Base-by-base conservation (phyloP, 2,329 filamentous ascomycete genomes). In the Pyrenophora graminea region DNA sequence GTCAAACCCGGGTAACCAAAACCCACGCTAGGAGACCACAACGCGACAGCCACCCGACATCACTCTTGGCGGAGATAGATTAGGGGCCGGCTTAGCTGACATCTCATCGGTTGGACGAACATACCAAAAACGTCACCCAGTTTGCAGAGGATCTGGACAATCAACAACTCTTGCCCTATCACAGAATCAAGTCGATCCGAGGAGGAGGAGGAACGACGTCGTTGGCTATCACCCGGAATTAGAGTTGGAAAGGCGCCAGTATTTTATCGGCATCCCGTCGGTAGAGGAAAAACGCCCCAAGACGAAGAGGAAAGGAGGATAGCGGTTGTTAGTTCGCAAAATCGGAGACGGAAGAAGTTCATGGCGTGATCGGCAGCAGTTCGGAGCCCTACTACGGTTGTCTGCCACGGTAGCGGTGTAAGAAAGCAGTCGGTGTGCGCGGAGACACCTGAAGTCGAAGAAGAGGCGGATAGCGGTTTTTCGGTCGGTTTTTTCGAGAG, bases 91-190 rank as follows among this genome's bases (percentile, higher is more conserved):
- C 34, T 23, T 23, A 25, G 43, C 34, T 36, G 43, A 31, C 19
- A 45, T 15, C 25, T 32, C 38, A 18, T 21, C 34, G 43, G 34
- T 39, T 45, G 25, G 43, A 45, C 38, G 17, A 15, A 30, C 15
- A 10, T 15, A 19, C 43, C 40, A 21, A 18, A 45, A 45, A 45
- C 34, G 38, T 45, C 36, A 13, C 25, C 43, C 23, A 31, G 34
- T 45, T 21, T 21, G 43, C 43, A 45, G 19, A 13, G 40, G 27
- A 43, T 23, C 43, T 38, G 43, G 34, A 34, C 7, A 39, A 45
- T 45, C 40, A 43, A 43, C 5, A 36, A 34, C 9, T 13, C 12
- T 43, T 4, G 39, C 39, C 30, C 18, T 25, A 21, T 5, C 19
- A 21, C 19, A 21, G 19, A 21, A 21, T 21, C 19, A 15, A 5